Conservation (phyloP, 1,139 yeast genomes). For the Scheffersomyces titani region DNA sequence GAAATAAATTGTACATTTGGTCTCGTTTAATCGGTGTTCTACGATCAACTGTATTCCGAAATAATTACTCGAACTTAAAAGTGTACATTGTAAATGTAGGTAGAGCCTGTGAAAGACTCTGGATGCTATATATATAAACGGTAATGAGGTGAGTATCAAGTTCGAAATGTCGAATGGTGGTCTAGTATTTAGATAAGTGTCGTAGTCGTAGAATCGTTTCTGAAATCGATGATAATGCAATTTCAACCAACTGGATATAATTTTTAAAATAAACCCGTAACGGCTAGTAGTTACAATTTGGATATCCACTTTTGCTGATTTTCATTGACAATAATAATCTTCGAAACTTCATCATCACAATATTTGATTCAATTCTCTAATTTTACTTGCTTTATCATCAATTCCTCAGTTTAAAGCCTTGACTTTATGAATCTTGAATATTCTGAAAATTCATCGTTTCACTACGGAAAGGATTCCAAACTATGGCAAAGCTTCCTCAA, state of each 20-base stretch:
- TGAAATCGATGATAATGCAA: background rate
- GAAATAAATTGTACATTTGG: background rate
- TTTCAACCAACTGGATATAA: too few relatives aligned
- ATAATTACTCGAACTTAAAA: background rate
- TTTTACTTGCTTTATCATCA: too few relatives aligned
- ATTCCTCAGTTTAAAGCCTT: background rate
- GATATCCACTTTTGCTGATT: background rate
- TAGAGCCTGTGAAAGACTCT: background rate
- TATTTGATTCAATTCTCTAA: too few relatives aligned
- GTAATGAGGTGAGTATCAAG: background rate
- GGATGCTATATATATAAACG: background rate
- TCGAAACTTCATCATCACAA: background rate
- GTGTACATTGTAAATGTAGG: background rate
- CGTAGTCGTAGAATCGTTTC: background rate
- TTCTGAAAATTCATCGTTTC: background rate
- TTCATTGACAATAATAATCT: background rate
- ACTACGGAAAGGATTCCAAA: background rate
- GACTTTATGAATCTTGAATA: background rate
- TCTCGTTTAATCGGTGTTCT: background rate
- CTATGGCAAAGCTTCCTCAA: background rate
- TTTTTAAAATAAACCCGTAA: too few relatives aligned
- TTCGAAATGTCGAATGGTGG: background rate
- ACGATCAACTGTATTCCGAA: background rate
- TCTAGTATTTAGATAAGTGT: too few relatives aligned
- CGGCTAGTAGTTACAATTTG: background rate